phyloP scores from a whole-genome alignment of 2,329 filamentous ascomycete genomes.

The Verticillium zaregamsianum region DNA sequence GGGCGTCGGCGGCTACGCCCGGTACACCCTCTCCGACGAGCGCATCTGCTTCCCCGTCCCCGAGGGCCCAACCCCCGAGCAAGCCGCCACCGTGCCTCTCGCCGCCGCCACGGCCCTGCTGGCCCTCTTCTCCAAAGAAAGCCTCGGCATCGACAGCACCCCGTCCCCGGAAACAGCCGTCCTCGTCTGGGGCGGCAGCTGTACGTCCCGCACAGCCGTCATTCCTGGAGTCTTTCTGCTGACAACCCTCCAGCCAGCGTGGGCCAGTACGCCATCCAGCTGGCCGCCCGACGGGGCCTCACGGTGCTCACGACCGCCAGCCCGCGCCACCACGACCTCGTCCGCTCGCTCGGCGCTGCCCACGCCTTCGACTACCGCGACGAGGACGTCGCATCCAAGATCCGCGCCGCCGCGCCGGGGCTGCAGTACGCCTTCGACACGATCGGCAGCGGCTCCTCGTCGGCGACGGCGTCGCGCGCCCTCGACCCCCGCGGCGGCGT shows the following conservation, averaged over 20 bases:
- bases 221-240: background rate
- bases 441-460: slow-evolving; percentile 33
- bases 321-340: slow-evolving; percentile 23
- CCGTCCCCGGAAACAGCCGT: slow-evolving; percentile 15
- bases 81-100: slow-evolving; percentile 34
- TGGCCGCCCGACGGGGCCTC: slow-evolving; percentile 26
- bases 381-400: slow-evolving; percentile 26
- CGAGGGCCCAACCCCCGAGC: slow-evolving; percentile 16
- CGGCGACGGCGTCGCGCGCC: slow-evolving; percentile 23
- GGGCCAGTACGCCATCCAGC: slow-evolving; percentile 29
- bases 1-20: slow-evolving; percentile 31
- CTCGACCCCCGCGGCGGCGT: slow-evolving; percentile 19
- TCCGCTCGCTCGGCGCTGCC: slow-evolving; percentile 25
- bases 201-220: slow-evolving; percentile 17
- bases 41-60: slow-evolving; percentile 35
- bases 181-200: slow-evolving; percentile 40
- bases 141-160: slow-evolving; percentile 25
- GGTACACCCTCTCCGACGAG: slow-evolving; percentile 35
- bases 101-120: slow-evolving; percentile 33
- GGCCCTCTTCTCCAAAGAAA: slow-evolving; percentile 31
- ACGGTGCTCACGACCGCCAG: slow-evolving; percentile 31
- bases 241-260: slow-evolving; percentile 25
- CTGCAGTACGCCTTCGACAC: slow-evolving; percentile 36
- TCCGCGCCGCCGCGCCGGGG: slow-evolving; percentile 24
- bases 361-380: slow-evolving; percentile 36